Evolutionary conservation across 345 rosid species (phyloP).

Genomic region (Salix exigua): DNA sequence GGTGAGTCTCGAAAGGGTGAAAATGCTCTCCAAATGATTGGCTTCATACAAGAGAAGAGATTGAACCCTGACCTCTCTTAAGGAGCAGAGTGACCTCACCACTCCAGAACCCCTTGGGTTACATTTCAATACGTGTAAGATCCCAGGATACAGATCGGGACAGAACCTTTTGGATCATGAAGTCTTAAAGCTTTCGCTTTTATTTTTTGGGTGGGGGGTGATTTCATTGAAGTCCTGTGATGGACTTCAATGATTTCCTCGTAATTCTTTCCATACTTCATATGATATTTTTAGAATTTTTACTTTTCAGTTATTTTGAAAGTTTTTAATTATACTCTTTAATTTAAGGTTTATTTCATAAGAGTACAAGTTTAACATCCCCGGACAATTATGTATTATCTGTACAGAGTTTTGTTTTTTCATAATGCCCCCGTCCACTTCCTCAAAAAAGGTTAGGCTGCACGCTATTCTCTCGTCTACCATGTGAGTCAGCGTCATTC

Average conservation of each 20-base stretch:
- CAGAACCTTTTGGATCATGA: neutral
- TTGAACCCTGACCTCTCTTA: too few species aligned
- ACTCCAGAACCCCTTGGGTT: too few species aligned
- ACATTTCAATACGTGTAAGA: neutral
- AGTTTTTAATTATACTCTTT: neutral
- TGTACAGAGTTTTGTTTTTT: neutral
- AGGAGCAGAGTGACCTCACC: too few species aligned
- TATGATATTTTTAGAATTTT: too few species aligned
- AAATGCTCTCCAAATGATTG: too few species aligned
- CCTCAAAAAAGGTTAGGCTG: too few species aligned
- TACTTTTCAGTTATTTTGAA: neutral
- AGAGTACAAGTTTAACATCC: neutral
- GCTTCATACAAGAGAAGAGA: too few species aligned
- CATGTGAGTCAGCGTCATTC: too few species aligned
- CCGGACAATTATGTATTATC: neutral
- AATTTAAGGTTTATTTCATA: neutral
- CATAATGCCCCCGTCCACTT: neutral
- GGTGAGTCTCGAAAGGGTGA: too few species aligned
- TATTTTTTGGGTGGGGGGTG: too few species aligned
- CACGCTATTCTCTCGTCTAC: too few species aligned
- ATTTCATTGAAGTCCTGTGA: neutral
- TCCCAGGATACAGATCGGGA: neutral
- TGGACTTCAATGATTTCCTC: neutral
- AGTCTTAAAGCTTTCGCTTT: neutral
- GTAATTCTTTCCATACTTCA: neutral